Percentiles rank a stretch among this genome's conserved stretches.
phyloP scores from a whole-genome alignment of 2,329 filamentous ascomycete species.

The Colletotrichum graminicola region DNA sequence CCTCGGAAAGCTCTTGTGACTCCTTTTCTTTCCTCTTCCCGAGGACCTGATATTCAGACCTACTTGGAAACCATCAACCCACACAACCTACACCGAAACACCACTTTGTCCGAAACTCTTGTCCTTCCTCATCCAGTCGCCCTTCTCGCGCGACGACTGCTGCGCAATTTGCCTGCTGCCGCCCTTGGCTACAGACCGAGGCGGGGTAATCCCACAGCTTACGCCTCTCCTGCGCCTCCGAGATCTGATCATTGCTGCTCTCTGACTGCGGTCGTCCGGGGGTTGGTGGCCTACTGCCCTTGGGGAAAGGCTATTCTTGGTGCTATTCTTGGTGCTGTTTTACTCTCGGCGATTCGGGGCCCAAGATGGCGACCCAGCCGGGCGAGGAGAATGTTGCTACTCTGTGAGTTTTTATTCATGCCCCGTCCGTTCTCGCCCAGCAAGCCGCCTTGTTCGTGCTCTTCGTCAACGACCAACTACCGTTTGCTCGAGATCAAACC shows the following conservation, averaged over 20 bases:
- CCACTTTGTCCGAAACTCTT: conserved; percentile 3
- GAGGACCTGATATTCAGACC: conserved; percentile 17
- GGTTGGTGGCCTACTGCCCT: conserved; percentile 3
- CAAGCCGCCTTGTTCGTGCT: not conserved
- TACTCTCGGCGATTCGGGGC: not conserved
- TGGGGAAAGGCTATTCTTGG: conserved; percentile 25
- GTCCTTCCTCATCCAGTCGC: conserved; percentile 4
- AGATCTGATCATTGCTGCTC: conserved; percentile 9
- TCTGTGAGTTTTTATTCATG: conserved; percentile 56
- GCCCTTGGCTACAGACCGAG: conserved; percentile 40
- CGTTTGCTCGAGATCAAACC: not conserved
- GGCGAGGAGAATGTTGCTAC: conserved; percentile 66
- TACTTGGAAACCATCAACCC: conserved; percentile 8
- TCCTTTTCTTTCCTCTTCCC: not conserved
- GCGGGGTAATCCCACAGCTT: conserved; percentile 37
- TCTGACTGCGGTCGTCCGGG: conserved; percentile 1
- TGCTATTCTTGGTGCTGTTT: conserved; percentile 23
- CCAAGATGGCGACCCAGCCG: conserved; percentile 58
- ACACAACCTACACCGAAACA: conserved; percentile 16
- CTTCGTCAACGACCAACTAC: not conserved
- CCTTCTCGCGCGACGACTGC: not conserved
- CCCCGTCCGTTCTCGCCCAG: not conserved
- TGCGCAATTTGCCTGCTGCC: conserved; percentile 19
- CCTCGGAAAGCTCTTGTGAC: not conserved
- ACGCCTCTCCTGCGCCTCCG: conserved; percentile 24